phyloP scores from a whole-genome alignment of 768 basidiomycete species.

The Russula griseocarnosa region DNA sequence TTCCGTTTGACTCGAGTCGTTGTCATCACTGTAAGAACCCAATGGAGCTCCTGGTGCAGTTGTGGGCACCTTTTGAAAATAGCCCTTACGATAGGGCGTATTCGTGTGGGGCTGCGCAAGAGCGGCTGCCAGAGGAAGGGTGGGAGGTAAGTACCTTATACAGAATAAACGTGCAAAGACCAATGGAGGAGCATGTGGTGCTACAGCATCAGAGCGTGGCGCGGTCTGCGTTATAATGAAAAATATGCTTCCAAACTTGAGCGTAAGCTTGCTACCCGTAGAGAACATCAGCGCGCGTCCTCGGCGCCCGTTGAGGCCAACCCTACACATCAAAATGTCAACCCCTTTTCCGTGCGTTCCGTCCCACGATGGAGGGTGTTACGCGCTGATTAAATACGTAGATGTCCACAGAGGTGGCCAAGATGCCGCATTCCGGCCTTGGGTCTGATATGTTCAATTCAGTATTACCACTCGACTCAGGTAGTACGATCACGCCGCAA shows the following conservation, averaged over 20 bases:
- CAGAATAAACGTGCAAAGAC: neutral
- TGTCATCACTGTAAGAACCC: slow-evolving; percentile 69
- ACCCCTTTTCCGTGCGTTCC: slow-evolving; percentile 66
- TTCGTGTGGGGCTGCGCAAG: slow-evolving; percentile 83
- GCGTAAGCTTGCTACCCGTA: slow-evolving; percentile 45
- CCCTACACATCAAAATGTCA: slow-evolving; percentile 39
- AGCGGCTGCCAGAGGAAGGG: slow-evolving; percentile 66
- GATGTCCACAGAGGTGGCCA: slow-evolving; percentile 26
- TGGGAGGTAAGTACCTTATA: slow-evolving; percentile 58
- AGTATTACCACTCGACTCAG: neutral
- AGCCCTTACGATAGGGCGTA: slow-evolving; percentile 79
- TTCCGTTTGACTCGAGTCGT: slow-evolving; percentile 55
- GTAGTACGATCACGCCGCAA: slow-evolving; percentile 7
- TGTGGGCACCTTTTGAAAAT: slow-evolving; percentile 87
- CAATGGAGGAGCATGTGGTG: slow-evolving; percentile 10
- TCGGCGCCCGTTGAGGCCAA: slow-evolving; percentile 35
- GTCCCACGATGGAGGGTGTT: neutral
- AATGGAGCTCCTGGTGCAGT: slow-evolving; percentile 80
- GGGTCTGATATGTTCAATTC: slow-evolving; percentile 65
- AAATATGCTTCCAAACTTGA: slow-evolving; percentile 72
- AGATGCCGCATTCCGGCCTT: slow-evolving; percentile 46
- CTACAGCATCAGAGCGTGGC: slow-evolving; percentile 76
- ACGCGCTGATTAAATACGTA: slow-evolving; percentile 1
- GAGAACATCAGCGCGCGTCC: slow-evolving; percentile 37
- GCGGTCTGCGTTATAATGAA: slow-evolving; percentile 67